Evolutionary conservation across 139 green algal species (phyloP), one percentile per base, ranked within the genome.

Genomic region (Haematococcus lacustris): DNA sequence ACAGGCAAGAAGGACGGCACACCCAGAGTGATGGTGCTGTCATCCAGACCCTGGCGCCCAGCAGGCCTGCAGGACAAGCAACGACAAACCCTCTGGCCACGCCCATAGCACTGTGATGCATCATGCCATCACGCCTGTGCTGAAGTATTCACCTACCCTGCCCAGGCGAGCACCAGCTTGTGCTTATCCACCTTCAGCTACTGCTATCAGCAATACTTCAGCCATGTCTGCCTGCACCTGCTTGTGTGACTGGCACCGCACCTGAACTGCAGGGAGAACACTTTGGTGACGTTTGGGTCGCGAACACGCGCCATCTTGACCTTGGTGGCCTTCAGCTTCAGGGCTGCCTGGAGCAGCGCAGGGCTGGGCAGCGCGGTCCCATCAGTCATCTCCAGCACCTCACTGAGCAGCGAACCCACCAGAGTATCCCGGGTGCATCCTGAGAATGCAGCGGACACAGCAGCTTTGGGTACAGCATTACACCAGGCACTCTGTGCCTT

Each of bases 381-480:
- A 25, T 68, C 38, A 30, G 40, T 30, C 0, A 34, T 63, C 35
- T 57, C 63, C 23, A 83, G 33, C 63, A 83, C 51, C 1, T 71
- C 51, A n/a, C 50, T 51, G 34, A 83, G 41, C 51, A 34, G 66
- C 35, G 35, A 60, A 37, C 69, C 68, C 53, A 75, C 69, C 40
- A 79, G 35, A 1, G 43, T 47, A 4, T 83, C 78, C 13, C 77
- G 77, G 3, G 76, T n/a, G n/a, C n/a, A n/a, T n/a, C n/a, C n/a
- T n/a, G 71, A 78, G 75, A 51, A 50, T 38, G 35, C 26, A 3
- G 25, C 61, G 39, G 9, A 67, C 30, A n/a, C 17, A 39, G 33
- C 17, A 13, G 13, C 13, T 13, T 59, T 59, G 47, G 47, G 21
- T 21, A 59, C 47, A n/a, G n/a, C n/a, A n/a, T n/a, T n/a, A n/a